phyloP scores from a whole-genome alignment of 805 yeast genomes.

The Starmera amethionina region DNA sequence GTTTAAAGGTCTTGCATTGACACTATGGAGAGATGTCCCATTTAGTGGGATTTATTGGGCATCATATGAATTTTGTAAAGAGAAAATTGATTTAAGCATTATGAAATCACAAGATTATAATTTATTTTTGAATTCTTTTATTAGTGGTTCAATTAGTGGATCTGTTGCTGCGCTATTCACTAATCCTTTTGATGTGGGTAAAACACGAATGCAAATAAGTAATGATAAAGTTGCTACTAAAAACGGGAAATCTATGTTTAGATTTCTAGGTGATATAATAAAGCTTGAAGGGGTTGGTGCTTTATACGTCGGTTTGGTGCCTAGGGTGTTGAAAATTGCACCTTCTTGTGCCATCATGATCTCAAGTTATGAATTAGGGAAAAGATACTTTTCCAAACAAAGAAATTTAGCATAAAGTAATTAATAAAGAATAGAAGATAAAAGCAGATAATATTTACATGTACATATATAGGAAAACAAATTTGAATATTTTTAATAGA shows the following conservation, averaged over 20 bases:
- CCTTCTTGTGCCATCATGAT: constrained; percentile 99
- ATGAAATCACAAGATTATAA: constrained; percentile 18
- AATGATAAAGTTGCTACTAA: constrained; percentile 8
- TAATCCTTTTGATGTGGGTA: constrained; percentile 96
- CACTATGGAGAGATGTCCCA: constrained; percentile 96
- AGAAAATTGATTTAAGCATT: not conserved
- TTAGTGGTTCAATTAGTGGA: constrained; percentile 82
- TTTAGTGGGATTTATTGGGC: constrained; percentile 95
- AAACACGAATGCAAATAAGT: constrained; percentile 79
- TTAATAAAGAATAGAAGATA: too few species aligned
- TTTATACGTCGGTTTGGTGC: constrained; percentile 78
- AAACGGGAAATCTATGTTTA: constrained; percentile 49
- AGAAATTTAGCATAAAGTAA: not conserved
- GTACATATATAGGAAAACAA: too few species aligned
- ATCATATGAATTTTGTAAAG: constrained; percentile 52
- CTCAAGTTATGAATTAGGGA: constrained; percentile 85
- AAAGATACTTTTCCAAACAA: constrained; percentile 35
- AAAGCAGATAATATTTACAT: too few species aligned
- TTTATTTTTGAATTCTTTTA: constrained; percentile 53
- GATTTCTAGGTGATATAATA: constrained; percentile 52
- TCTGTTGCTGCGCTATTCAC: constrained; percentile 77
- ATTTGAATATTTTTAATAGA: too few species aligned
- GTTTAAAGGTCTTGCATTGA: constrained; percentile 78
- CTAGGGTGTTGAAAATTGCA: constrained; percentile 84
- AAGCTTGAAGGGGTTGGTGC: constrained; percentile 72